These are phyloP conservation scores for Monsonia emarginata DNA, from an alignment of 441 rosid genomes.

Conservation along the genomic window DNA sequence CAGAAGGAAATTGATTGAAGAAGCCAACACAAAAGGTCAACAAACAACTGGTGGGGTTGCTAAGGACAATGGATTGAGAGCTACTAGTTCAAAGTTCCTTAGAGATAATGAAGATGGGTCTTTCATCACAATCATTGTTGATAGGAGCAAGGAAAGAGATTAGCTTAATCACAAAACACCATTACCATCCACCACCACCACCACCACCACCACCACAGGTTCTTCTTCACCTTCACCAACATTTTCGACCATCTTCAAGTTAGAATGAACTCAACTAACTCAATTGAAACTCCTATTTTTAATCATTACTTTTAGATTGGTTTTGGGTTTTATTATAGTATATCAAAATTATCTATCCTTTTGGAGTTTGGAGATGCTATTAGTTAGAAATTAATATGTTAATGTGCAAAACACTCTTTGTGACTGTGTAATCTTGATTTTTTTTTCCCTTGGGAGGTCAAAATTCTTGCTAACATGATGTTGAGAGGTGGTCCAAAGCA, in stretches of 20 bases:
- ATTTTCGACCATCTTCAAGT: no score
- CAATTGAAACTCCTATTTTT: background rate
- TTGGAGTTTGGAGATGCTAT: background rate
- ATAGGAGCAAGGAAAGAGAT: constrained; percentile 28
- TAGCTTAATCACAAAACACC: constrained; percentile 14
- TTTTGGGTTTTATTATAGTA: background rate
- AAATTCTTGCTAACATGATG: constrained; percentile 18
- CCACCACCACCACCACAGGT: constrained; percentile 34
- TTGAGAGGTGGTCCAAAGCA: constrained; percentile 18
- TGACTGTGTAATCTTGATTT: background rate
- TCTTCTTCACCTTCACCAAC: no score
- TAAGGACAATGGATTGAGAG: constrained; percentile 18
- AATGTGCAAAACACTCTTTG: background rate
- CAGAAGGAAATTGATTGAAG: constrained; percentile 35
- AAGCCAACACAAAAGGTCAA: constrained; percentile 20
- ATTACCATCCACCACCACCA: constrained; percentile 18
- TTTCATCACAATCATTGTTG: constrained; percentile 42
- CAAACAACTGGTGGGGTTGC: constrained; percentile 13
- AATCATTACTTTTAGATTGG: background rate
- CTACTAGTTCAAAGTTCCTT: constrained; percentile 19
- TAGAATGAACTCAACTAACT: constrained; percentile 1
- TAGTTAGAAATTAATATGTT: background rate
- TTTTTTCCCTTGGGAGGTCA: constrained; percentile 3
- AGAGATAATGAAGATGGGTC: constrained; percentile 48
- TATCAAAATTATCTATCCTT: background rate